Evolutionary conservation across 1,284 basidiomycete species (phyloP), one percentile per base, ranked within the genome.

Genomic region (Ceratobasidium theobromae): DNA sequence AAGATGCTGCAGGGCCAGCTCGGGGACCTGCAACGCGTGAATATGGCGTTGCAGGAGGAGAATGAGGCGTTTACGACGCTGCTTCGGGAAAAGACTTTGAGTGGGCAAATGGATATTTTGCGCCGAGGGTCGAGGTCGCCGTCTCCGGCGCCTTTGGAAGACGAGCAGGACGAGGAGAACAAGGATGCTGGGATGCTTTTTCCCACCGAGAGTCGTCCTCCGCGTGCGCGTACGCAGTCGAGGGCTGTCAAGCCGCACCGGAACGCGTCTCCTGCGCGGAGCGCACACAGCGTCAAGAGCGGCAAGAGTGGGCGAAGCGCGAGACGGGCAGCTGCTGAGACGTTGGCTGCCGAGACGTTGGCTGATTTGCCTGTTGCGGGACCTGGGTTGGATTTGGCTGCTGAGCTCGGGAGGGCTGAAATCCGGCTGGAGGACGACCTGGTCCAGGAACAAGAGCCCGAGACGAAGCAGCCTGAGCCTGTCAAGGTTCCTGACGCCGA

Each of bases 51-150:
- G 43, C 71, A 75, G 75, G 94, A 97, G 74, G 94, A 97, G 73
- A 97, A 96, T 75, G 93, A 96, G 77, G 90, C 91, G 53, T 98
- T 93, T 79, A 93, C 95, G 81, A 91, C 94, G 69, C 81, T 98
- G 48, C 78, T 97, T 28, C 82, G 91, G 67, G 93, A 97, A 77
- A 87, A 84, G 77, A 97, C 95, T 0, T 78, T 98, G 43, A 93
- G 82, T 69, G 94, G 94, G 1, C 86, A 91, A 71, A 89, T 93
- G 72, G 86, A 91, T 72, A 79, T 90, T 65, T 79, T 86, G 71
- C 83, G 86, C 23, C 46, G 58, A 32, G 53, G 49, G 45, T 41
- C 67, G 67, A 54, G 67, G 45, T 25, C 45, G 6, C 62, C 28
- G 65, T 70, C 25, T 74, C 72, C 0, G 80, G 80, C 62, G 79